phyloP scores from a whole-genome alignment of 2,329 filamentous ascomycete species.

The Endocalyx cinctus region DNA sequence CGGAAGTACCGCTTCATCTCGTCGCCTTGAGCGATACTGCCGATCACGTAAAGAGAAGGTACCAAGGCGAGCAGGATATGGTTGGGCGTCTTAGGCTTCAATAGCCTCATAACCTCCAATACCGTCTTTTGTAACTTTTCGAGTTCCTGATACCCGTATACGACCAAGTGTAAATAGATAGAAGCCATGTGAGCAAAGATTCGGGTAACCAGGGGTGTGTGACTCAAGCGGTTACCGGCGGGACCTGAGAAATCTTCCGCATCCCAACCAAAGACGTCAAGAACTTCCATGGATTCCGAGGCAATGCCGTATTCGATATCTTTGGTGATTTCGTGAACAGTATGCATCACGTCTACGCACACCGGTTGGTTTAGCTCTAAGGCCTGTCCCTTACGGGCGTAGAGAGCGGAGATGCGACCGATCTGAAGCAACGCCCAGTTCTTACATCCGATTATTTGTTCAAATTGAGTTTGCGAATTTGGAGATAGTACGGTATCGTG shows the following conservation, averaged over 20 bases:
- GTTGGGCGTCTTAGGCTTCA: constrained; percentile 1
- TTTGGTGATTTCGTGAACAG: no score
- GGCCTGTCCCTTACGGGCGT: neutral
- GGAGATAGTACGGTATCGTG: constrained; percentile 1
- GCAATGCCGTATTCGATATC: no score
- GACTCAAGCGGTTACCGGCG: no score
- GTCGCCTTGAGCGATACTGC: constrained; percentile 2
- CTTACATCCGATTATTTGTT: constrained; percentile 5
- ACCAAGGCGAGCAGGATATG: constrained; percentile 1
- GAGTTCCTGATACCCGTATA: constrained; percentile 1
- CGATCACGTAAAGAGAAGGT: constrained; percentile 3
- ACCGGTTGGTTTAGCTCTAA: neutral
- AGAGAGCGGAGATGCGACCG: constrained; percentile 3
- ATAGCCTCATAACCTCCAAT: neutral
- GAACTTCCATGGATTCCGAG: no score
- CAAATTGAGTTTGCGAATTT: constrained; percentile 2
- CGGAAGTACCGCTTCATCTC: constrained; percentile 1
- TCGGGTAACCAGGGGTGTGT: neutral
- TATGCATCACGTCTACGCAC: no score
- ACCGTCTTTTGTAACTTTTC: neutral
- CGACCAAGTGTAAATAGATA: constrained; percentile 5
- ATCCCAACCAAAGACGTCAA: no score
- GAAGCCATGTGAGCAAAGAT: constrained; percentile 4
- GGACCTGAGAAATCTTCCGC: no score
- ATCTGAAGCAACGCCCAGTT: constrained; percentile 5